Percentiles rank a stretch among this genome's conserved stretches.
phyloP scores from a whole-genome alignment of 495 filamentous ascomycete genomes.

The Hypoxylon cercidicola region DNA sequence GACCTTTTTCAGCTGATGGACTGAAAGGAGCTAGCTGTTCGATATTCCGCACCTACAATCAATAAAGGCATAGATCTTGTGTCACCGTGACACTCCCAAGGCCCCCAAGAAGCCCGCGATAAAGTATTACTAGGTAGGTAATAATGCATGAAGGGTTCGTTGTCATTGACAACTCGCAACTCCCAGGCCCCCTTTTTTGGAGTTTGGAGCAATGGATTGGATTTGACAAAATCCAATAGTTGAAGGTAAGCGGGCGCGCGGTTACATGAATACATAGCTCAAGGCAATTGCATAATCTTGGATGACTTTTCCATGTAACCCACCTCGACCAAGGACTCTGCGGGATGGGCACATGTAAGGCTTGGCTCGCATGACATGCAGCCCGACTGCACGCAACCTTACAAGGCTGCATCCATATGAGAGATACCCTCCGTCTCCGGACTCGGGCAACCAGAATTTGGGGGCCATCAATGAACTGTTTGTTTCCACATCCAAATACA shows the following conservation, averaged over 20 bases:
- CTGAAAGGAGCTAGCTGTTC: constrained; percentile 19
- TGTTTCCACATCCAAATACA: not conserved
- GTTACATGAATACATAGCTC: no score
- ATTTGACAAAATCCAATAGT: no score
- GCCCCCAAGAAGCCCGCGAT: not conserved
- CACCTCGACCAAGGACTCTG: not conserved
- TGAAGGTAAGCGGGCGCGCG: no score
- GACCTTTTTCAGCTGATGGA: constrained; percentile 33
- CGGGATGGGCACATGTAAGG: constrained; percentile 29
- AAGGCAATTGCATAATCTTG: constrained; percentile 10
- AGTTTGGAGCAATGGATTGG: no score
- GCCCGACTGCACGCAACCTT: constrained; percentile 42
- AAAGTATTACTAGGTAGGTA: not conserved
- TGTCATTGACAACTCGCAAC: not conserved
- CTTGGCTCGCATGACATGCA: constrained; percentile 43
- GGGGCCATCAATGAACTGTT: constrained; percentile 13
- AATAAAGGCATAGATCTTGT: constrained; percentile 9
- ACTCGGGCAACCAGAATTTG: constrained; percentile 29
- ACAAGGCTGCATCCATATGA: constrained; percentile 43
- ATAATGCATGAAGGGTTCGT: constrained; percentile 8
- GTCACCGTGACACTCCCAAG: constrained; percentile 17
- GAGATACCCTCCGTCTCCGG: constrained; percentile 33
- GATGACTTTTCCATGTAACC: constrained; percentile 15
- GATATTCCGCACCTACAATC: constrained; percentile 9
- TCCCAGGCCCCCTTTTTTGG: no score